phyloP scores from a whole-genome alignment of 140 eudicot genomes.

The Ambrosia hybrid region DNA sequence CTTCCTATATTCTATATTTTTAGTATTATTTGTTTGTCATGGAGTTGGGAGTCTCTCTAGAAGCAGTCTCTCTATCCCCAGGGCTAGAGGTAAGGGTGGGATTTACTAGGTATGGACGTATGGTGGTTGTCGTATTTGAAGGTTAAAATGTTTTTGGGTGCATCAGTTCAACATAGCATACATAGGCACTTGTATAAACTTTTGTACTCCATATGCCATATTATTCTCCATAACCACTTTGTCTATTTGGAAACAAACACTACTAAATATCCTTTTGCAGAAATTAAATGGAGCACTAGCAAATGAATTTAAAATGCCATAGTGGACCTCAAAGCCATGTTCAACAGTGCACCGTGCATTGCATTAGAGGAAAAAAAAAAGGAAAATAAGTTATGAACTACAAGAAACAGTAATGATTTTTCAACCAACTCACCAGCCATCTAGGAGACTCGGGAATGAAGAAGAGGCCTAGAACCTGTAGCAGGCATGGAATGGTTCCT shows the following conservation, averaged over 20 bases:
- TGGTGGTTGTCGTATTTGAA: too few species aligned
- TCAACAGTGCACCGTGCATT: neutral
- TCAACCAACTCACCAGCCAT: constrained; percentile 71
- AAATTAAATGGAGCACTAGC: neutral
- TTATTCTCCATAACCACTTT: too few species aligned
- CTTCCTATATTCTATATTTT: too few species aligned
- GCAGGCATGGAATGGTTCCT: constrained; percentile 67
- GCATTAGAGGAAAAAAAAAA: neutral
- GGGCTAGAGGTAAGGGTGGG: too few species aligned
- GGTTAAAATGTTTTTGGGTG: too few species aligned
- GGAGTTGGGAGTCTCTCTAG: too few species aligned
- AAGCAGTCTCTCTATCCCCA: too few species aligned
- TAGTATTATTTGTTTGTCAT: too few species aligned
- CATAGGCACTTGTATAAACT: too few species aligned
- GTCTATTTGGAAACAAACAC: neutral
- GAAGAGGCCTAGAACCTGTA: constrained; percentile 66
- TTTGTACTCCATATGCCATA: too few species aligned
- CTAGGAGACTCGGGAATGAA: constrained; percentile 91
- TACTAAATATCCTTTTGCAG: neutral
- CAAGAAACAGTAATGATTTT: neutral
- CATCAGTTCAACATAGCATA: too few species aligned
- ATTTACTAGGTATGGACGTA: too few species aligned
- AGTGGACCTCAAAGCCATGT: neutral
- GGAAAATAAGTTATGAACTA: neutral
- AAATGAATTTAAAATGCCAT: neutral